Evolutionary conservation across 1,139 yeast species (phyloP), one percentile per base, ranked within the genome.

Genomic region (Debaryomyces psychrophilus): DNA sequence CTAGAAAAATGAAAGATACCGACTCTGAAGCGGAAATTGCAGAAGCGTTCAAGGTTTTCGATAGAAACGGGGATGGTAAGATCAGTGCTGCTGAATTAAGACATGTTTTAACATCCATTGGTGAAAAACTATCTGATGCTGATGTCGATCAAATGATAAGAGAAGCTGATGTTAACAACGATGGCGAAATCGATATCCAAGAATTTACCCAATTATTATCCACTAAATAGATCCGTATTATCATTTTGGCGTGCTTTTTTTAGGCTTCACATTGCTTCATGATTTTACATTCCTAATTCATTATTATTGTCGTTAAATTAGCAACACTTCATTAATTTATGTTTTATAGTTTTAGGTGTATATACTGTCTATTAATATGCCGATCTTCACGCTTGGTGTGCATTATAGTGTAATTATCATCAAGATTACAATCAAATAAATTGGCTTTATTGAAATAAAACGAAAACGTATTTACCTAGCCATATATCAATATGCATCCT

Each of bases 61-160:
- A 83, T 69, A 77, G 90, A 65, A 95, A 93, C 67, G 97, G 97
- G 47, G 97, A 93, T 65, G 99, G 99, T 52, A 87, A 87, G 69
- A 93, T 93, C 63, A 87, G 96, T 48, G 93, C 96, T 49, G 95
- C 97, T 52, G 99, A 93, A 73, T 82, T 93, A 67, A 87, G 95
- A 71, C 96, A 92, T 66, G 98, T 93, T 41, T 83, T 93, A 73
- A 92, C 97, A 37, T 89, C 97, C 9, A 90, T 95, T 65, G 99
- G 99, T 56, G 99, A 93, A 69, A 90, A 89, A 68, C 79, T 93
- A 61, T 84, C 96, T 28, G 98, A 93, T 59, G 95, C 92, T 45
- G 99, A 93, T 69, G 97, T 95, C 46, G 95, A 90, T 60, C 96
- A 90, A 69, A 93, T 93, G 97, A 82, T 93, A 64, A 83, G 87